Percentiles rank a stretch among this genome's conserved stretches.
phyloP scores from a whole-genome alignment of 2,329 filamentous ascomycete genomes.

The Ophiocordyceps camponoti-leonardi region DNA sequence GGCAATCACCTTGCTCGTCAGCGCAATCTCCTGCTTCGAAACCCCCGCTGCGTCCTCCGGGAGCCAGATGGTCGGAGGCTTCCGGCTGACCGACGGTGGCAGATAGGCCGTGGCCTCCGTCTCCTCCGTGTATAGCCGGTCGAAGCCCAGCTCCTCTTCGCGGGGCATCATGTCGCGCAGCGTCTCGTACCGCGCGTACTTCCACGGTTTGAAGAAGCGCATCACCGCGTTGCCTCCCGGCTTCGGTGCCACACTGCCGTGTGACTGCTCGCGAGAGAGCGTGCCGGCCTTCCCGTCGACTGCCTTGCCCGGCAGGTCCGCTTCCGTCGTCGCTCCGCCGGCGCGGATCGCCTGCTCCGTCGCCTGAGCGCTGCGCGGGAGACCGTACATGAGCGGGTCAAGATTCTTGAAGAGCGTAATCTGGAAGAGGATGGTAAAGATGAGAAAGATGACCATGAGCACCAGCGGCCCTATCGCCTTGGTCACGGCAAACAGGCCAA shows the following conservation, averaged over 20 bases:
- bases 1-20: slow-evolving; percentile 47
- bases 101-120: slow-evolving; percentile 52
- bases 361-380: slow-evolving; percentile 43
- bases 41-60: slow-evolving; percentile 54
- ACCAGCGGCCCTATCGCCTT: slow-evolving; percentile 51
- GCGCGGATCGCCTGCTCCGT: slow-evolving; percentile 21
- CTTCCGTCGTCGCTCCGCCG: slow-evolving; percentile 1
- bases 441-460: slow-evolving; percentile 56
- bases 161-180: slow-evolving; percentile 56
- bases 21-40: slow-evolving; percentile 51
- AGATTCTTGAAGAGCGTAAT: slow-evolving; percentile 53
- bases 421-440: slow-evolving; percentile 66
- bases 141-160: slow-evolving; percentile 24
- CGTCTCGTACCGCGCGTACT: slow-evolving; percentile 52
- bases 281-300: slow-evolving; percentile 6
- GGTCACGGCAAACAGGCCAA: slow-evolving; percentile 64
- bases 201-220: slow-evolving; percentile 59
- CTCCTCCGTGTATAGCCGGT: slow-evolving; percentile 43
- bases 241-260: not conserved
- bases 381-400: slow-evolving; percentile 51
- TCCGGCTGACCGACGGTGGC: slow-evolving; percentile 48
- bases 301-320: slow-evolving; percentile 3
- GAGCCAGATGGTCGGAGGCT: slow-evolving; percentile 55
- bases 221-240: slow-evolving; percentile 27
- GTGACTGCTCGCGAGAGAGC: not conserved